Percentiles rank a stretch among this genome's conserved stretches.
These are phyloP conservation scores for Botrytis pseudocinerea DNA, from an alignment of 2,329 filamentous ascomycete species.

Conservation along the genomic window DNA sequence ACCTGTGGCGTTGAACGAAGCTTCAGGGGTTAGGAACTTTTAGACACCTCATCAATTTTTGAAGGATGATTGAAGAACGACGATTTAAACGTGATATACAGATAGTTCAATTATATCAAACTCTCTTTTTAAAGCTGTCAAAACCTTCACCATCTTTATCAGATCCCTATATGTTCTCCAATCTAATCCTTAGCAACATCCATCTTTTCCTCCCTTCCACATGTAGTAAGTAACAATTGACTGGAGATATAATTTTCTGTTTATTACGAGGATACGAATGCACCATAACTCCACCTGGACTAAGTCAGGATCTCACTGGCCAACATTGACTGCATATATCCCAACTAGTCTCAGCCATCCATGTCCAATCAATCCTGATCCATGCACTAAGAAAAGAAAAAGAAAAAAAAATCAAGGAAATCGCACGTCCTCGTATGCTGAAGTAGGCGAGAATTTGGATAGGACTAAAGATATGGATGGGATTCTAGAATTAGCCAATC, in stretches of 20 bases:
- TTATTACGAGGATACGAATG: background rate
- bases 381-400: background rate
- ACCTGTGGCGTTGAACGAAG: background rate
- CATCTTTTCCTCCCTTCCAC: background rate
- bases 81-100: background rate
- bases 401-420: constrained; percentile 1
- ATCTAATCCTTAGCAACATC: background rate
- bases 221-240: background rate
- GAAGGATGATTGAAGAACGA: background rate
- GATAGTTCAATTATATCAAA: background rate
- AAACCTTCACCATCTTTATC: background rate
- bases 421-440: background rate
- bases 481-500: background rate
- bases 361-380: background rate
- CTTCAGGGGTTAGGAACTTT: background rate
- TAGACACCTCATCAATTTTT: background rate
- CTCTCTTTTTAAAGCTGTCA: background rate
- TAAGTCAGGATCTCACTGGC: background rate
- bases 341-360: background rate
- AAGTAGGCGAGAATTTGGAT: background rate
- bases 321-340: background rate
- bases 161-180: background rate
- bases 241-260: background rate
- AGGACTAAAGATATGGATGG: constrained; percentile 1
- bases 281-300: background rate